Percentiles rank a stretch among this genome's conserved stretches.
These are phyloP conservation scores for Copromyces sp. DNA, from an alignment of 495 filamentous ascomycete species.

Conservation along the genomic window DNA sequence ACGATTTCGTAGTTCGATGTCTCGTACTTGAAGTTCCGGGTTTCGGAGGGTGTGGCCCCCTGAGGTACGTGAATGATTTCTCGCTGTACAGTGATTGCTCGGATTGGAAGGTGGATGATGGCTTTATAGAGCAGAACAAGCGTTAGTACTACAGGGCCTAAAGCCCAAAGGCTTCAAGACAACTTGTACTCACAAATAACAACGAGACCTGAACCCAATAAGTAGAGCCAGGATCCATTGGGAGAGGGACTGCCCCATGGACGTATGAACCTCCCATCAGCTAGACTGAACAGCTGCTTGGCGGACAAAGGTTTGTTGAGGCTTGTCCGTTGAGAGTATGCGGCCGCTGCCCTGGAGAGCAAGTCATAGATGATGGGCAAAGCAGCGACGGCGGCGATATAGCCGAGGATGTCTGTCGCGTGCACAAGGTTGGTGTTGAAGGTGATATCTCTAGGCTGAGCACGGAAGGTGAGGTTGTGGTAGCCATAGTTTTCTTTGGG, in stretches of 20 bases:
- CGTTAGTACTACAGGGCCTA: background rate
- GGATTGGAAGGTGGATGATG: background rate
- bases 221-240: background rate
- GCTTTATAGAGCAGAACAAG: background rate
- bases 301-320: background rate
- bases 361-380: slow-evolving; percentile 12
- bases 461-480: background rate
- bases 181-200: background rate
- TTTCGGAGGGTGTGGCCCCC: background rate
- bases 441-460: background rate
- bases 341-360: slow-evolving; percentile 2
- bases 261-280: background rate
- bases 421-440: background rate
- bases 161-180: background rate
- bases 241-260: background rate
- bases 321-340: slow-evolving; percentile 1
- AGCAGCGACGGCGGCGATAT: background rate
- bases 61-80: background rate
- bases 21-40: no score
- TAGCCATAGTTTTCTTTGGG: background rate
- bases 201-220: background rate
- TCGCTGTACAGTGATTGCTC: background rate
- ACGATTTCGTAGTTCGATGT: no score
- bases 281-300: background rate
- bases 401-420: background rate